Base-by-base conservation (phyloP, 768 basidiomycete genomes). In the Leucosporidium creatinivorum region DNA sequence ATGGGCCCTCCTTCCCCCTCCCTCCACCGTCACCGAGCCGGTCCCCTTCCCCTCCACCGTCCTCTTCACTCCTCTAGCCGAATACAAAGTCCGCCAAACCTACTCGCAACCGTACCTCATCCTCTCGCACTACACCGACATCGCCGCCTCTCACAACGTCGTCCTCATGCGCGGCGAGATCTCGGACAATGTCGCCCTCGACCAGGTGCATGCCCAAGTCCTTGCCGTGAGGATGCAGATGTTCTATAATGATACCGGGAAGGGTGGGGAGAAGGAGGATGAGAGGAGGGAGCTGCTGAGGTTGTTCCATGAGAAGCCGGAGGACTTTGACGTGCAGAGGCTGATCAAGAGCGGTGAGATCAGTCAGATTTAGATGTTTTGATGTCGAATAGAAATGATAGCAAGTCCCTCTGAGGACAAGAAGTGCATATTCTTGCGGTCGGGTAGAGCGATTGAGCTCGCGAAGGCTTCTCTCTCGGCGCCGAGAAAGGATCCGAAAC, bases 101-200 rank as follows among this genome's bases (percentile, higher is more conserved):
- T 97, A 87, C 77, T 89, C 96, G 10, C 93, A 91, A 7, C 93
- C 94, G 1, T 89, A 91, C 76, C 82, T 99, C 30, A 88, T 89
- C 28, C 75, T 97, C 49, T 97, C 93, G 6, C 85, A 90, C 77
- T 97, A 98, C 78, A 88, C 93, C 59, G 93, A 98, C 74, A 80
- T 99, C 8, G 85, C 86, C 2, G 78, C 83, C 31, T 86, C 88
- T 6, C 91, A 97, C 74, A 86, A 85, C 17, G 77, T 89, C 55
- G 90, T 97, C 3, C 84, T 99, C 6, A 81, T 98, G 78, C 83
- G 92, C 23, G 96, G 94, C 26, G 93, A 97, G 79, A 86, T 97
- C 67, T 63, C 68, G 67, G 49, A 63, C 21, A 73, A 73, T 66
- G 70, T 74, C 55, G 75, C 77, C n/a, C 77, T 97, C 49, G 81